phyloP scores from a whole-genome alignment of 1,284 basidiomycete species.

The Spongispora temasekensis region DNA sequence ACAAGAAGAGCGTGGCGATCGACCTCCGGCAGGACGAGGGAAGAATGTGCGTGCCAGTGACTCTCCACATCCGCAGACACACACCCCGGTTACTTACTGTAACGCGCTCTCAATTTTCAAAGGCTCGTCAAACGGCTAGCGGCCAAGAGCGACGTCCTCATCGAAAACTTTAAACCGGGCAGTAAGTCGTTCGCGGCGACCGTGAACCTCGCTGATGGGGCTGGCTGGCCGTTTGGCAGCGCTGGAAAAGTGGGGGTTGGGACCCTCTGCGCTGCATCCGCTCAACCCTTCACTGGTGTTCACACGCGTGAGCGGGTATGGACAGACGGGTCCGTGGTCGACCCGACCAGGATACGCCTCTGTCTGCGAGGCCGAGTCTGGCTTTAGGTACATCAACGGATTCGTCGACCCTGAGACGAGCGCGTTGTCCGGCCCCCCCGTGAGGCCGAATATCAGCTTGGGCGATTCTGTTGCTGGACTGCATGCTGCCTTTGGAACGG shows the following conservation, averaged over 20 bases:
- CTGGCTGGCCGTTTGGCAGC: conserved; percentile 43
- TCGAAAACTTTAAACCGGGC: conserved; percentile 75
- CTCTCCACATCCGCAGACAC: not conserved
- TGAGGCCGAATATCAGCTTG: conserved; percentile 68
- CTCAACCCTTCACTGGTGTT: conserved; percentile 67
- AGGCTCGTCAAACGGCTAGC: conserved; percentile 66
- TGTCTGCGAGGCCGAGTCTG: conserved; percentile 73
- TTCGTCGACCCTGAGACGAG: conserved; percentile 55
- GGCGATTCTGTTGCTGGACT: conserved; percentile 71
- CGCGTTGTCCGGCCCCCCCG: conserved; percentile 57
- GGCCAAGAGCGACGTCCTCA: conserved; percentile 58
- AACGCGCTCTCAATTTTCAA: conserved; percentile 1
- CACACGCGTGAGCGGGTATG: conserved; percentile 73
- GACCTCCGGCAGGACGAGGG: conserved; percentile 62
- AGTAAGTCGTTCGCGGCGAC: conserved; percentile 43
- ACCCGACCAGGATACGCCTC: conserved; percentile 68
- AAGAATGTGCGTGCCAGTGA: conserved; percentile 47
- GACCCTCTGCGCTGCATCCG: conserved; percentile 54
- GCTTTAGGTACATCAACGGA: conserved; percentile 72
- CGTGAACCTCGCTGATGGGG: conserved; percentile 6
- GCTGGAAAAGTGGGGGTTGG: conserved; percentile 68
- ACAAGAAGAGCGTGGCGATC: conserved; percentile 73
- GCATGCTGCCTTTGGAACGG: conserved; percentile 73
- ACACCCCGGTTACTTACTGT: too few relatives aligned
- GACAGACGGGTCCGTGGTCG: conserved; percentile 72